Percentiles rank a stretch among this genome's conserved stretches.
Conservation (phyloP, 148 eudicot species). For the Camellia sinensis region DNA sequence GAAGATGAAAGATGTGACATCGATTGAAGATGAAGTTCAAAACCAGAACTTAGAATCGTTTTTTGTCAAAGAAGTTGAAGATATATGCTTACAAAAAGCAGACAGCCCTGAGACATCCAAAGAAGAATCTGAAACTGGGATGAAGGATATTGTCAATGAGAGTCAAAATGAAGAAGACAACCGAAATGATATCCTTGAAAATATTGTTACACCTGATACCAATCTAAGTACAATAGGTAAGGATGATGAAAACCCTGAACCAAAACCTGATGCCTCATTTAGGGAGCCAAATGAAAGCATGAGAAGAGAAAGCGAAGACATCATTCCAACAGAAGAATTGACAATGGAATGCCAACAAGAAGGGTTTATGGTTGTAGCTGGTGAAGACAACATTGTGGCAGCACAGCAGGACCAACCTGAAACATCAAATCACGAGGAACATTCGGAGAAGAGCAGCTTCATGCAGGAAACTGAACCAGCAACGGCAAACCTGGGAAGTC, state of each 20-base stretch:
- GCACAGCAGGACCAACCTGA: background rate
- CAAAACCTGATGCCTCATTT: background rate
- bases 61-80: background rate
- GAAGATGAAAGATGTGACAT: constrained; percentile 5
- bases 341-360: background rate
- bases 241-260: constrained; percentile 7
- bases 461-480: constrained; percentile 12
- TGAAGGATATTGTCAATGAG: constrained; percentile 12
- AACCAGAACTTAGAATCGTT: constrained; percentile 1
- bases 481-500: background rate
- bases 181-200: background rate
- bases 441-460: constrained; percentile 1
- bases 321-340: background rate
- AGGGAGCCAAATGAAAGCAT: background rate
- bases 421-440: background rate
- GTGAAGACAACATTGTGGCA: constrained; percentile 1
- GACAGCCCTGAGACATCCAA: background rate
- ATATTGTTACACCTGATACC: constrained; percentile 4
- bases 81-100: background rate
- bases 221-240: constrained; percentile 2
- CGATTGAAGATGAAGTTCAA: background rate
- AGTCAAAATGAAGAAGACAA: constrained; percentile 9
- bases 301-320: constrained; percentile 9
- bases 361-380: background rate
- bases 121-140: constrained; percentile 19